Conservation (phyloP, 2,329 filamentous ascomycete genomes). For the Diaporthe destruens region DNA sequence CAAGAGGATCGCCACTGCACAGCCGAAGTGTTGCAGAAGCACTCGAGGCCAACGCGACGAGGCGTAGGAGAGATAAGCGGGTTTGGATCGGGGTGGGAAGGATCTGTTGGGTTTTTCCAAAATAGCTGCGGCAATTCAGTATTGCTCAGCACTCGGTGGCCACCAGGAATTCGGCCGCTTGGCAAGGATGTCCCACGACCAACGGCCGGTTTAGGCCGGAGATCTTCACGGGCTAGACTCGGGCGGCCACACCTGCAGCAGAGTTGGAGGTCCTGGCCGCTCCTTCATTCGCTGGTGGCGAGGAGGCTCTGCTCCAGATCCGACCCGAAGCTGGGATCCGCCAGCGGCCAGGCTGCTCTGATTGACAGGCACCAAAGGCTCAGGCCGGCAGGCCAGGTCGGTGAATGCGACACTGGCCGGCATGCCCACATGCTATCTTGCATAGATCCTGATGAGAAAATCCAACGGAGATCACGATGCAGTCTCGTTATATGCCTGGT, state of each 20-base stretch:
- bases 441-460: neutral
- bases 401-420: neutral
- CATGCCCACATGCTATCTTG: slow-evolving; percentile 5
- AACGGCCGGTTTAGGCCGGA: slow-evolving; percentile 18
- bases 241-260: slow-evolving; percentile 21
- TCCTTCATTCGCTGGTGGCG: slow-evolving; percentile 20
- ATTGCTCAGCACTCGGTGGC: slow-evolving; percentile 12
- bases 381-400: neutral
- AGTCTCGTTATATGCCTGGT: neutral
- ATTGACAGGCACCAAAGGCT: slow-evolving; percentile 6
- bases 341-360: slow-evolving; percentile 13
- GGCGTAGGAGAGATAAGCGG: neutral
- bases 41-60: neutral
- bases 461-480: neutral
- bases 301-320: slow-evolving; percentile 40
- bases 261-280: slow-evolving; percentile 30
- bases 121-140: slow-evolving; percentile 29
- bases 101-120: slow-evolving; percentile 19
- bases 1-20: slow-evolving; percentile 31
- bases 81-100: neutral
- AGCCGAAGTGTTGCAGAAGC: slow-evolving; percentile 9
- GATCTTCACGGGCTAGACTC: slow-evolving; percentile 25
- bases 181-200: slow-evolving; percentile 10
- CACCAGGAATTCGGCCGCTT: slow-evolving; percentile 18
- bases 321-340: slow-evolving; percentile 18